Percentiles rank a stretch among this genome's conserved stretches.
Conservation (phyloP, 169 alveolate genomes). For the Cryptosporidium felis region DNA sequence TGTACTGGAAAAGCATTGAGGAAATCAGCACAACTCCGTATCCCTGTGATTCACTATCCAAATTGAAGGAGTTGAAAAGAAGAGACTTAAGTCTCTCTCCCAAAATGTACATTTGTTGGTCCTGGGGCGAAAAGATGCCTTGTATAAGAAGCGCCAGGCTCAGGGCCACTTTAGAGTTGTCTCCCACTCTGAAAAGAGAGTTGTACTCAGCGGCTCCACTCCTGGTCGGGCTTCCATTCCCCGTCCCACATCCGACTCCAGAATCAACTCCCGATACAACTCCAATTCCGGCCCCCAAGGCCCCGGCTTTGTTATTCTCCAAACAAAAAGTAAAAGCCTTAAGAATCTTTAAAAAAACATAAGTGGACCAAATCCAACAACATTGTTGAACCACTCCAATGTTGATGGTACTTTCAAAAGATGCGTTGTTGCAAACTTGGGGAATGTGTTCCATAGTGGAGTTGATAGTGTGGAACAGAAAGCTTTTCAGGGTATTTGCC, state of each 20-base stretch:
- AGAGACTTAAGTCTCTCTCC: constrained; percentile 21
- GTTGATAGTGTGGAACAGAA: constrained; percentile 8
- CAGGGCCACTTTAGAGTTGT: neutral
- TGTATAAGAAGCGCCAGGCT: neutral
- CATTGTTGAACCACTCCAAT: constrained; percentile 32
- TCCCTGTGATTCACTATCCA: constrained; percentile 47
- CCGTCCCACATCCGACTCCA: no score
- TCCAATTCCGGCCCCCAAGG: neutral
- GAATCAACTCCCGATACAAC: no score
- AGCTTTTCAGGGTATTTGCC: constrained; percentile 1
- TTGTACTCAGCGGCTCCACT: no score
- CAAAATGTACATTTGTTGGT: constrained; percentile 3
- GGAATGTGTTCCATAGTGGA: constrained; percentile 28
- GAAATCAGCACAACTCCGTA: constrained; percentile 44
- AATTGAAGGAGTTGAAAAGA: constrained; percentile 33
- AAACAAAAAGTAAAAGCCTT: constrained; percentile 29
- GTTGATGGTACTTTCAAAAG: neutral
- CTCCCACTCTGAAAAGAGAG: no score
- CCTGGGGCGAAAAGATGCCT: neutral
- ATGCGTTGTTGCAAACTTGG: neutral
- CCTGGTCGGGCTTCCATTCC: no score
- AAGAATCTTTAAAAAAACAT: constrained; percentile 42
- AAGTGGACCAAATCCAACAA: constrained; percentile 55
- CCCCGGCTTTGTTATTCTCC: neutral
- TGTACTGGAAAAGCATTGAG: constrained; percentile 14